Conservation (phyloP, 768 basidiomycete genomes). For the Boletellus ananas region DNA sequence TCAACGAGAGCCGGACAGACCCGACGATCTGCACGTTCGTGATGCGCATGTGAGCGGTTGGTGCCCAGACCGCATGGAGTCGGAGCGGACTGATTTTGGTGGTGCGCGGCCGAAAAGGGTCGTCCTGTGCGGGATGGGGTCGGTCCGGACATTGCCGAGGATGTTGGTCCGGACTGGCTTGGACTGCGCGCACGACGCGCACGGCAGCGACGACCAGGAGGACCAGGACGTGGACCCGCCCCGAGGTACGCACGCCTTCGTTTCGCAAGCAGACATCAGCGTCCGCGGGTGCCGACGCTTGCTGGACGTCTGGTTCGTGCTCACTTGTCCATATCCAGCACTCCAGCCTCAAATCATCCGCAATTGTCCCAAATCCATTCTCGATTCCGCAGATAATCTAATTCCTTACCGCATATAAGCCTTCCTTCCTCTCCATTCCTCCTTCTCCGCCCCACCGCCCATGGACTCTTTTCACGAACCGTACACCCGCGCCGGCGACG, state of each 20-base stretch:
- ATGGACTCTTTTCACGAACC: conserved; percentile 79
- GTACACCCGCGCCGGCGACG: conserved; percentile 59
- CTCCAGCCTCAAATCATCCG: conserved; percentile 20
- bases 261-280: neutral
- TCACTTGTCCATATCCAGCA: conserved; percentile 26
- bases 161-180: neutral
- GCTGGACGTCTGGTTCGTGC: neutral
- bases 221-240: neutral
- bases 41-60: too few relatives aligned
- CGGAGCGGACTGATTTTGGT: conserved; percentile 9
- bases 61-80: neutral
- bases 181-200: neutral
- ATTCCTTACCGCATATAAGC: conserved; percentile 18
- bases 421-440: neutral
- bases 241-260: neutral
- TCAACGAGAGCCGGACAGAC: conserved; percentile 2
- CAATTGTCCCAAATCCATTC: conserved; percentile 20
- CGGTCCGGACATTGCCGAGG: conserved; percentile 21
- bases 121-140: conserved; percentile 12
- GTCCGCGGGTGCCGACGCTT: neutral
- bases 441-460: conserved; percentile 3
- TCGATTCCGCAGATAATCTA: conserved; percentile 28
- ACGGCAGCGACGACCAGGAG: neutral
- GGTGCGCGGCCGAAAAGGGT: conserved; percentile 2
- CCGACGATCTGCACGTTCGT: conserved; percentile 19